phyloP scores from a whole-genome alignment of 352 stramenopile genomes.

The Phytophthora ohioensis region DNA sequence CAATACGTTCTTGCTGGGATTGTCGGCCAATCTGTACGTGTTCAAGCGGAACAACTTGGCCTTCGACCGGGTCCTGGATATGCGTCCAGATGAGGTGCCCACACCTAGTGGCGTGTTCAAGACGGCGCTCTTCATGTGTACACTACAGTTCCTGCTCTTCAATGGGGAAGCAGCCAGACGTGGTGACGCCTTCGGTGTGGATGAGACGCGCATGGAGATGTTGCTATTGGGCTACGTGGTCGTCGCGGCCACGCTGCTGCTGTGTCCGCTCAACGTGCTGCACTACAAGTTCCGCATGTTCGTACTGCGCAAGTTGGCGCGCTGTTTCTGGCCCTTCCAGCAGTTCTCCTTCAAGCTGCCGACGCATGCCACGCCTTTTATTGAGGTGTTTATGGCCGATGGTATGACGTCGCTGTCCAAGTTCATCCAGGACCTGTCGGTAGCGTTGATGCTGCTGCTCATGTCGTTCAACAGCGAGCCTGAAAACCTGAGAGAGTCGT shows the following conservation, averaged over 20 bases:
- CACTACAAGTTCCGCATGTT: slow-evolving; percentile 78
- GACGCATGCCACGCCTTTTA: slow-evolving; percentile 66
- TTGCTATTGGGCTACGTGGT: slow-evolving; percentile 72
- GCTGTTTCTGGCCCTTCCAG: slow-evolving; percentile 78
- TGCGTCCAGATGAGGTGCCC: slow-evolving; percentile 71
- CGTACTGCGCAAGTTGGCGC: slow-evolving; percentile 55
- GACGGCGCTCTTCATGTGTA: slow-evolving; percentile 47
- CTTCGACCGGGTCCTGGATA: slow-evolving; percentile 75
- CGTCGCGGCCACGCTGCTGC: slow-evolving; percentile 50
- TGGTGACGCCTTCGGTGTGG: slow-evolving; percentile 52
- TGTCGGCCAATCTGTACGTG: slow-evolving; percentile 71
- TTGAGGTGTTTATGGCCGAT: slow-evolving; percentile 85
- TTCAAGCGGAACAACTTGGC: slow-evolving; percentile 66
- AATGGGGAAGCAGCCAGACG: slow-evolving; percentile 50
- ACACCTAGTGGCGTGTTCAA: slow-evolving; percentile 48
- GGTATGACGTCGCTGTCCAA: slow-evolving; percentile 87
- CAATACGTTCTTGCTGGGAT: slow-evolving; percentile 70
- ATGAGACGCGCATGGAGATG: slow-evolving; percentile 75
- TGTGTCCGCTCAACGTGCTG: slow-evolving; percentile 73
- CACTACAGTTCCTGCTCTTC: slow-evolving; percentile 67
- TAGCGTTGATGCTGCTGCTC: slow-evolving; percentile 70
- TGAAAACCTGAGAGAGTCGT: slow-evolving; percentile 55
- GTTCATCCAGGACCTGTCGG: slow-evolving; percentile 77
- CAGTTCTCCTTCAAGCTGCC: slow-evolving; percentile 62
- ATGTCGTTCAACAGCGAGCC: slow-evolving; percentile 62